Evolutionary conservation across 257 asterid species (phyloP).

Genomic region (Solanum pinnatisectum): DNA sequence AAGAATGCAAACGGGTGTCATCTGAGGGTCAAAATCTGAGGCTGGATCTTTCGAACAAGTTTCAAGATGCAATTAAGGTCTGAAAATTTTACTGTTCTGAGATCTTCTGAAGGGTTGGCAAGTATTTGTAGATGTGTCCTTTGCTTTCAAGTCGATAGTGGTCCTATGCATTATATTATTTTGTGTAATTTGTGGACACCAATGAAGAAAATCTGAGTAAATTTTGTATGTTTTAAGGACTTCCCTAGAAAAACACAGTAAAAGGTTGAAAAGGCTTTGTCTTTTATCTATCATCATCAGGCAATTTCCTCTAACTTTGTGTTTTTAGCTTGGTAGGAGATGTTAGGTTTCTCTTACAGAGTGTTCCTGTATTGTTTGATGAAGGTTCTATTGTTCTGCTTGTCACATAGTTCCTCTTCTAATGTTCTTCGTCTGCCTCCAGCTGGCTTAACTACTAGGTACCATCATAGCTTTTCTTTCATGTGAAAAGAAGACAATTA

Average conservation of each 20-base stretch:
- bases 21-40: slow-evolving; percentile 87
- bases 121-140: neutral
- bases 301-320: neutral
- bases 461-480: neutral
- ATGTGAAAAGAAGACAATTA: neutral
- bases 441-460: neutral
- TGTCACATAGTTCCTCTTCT: neutral
- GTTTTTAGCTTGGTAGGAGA: neutral
- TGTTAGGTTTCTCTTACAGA: neutral
- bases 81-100: slow-evolving; percentile 1
- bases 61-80: slow-evolving; percentile 97
- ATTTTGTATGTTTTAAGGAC: neutral
- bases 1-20: slow-evolving; percentile 89
- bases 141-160: neutral
- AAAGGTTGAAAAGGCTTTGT: neutral
- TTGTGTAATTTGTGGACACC: neutral
- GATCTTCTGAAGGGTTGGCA: neutral
- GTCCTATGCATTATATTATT: neutral
- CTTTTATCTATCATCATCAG: neutral
- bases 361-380: neutral
- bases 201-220: neutral
- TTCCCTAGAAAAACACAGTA: neutral
- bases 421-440: neutral
- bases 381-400: neutral
- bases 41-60: slow-evolving; percentile 80